These are phyloP conservation scores for Fraxinus floribunda DNA, from an alignment of 305 asterid species.

Conservation along the genomic window DNA sequence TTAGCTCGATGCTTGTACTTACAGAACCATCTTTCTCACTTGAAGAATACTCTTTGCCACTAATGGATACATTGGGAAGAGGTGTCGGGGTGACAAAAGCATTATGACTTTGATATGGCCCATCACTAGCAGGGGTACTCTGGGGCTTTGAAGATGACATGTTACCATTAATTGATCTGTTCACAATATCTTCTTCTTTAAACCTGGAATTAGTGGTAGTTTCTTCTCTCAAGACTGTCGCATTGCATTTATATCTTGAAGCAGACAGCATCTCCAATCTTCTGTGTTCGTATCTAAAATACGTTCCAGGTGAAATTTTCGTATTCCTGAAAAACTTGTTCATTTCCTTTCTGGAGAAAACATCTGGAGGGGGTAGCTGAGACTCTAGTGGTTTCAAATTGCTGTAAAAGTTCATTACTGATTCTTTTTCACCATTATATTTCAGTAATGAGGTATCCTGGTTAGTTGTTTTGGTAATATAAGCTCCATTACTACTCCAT, in stretches of 20 bases:
- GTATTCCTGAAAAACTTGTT: conserved; percentile 54
- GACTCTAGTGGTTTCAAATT: conserved; percentile 72
- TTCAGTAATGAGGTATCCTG: conserved; percentile 25
- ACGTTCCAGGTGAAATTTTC: conserved; percentile 66
- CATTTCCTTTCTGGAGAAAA: conserved; percentile 85
- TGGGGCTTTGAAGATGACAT: conserved; percentile 33
- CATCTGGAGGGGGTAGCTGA: conserved; percentile 73
- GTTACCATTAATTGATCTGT: conserved; percentile 36
- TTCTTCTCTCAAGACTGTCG: conserved; percentile 38
- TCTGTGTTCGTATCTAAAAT: conserved; percentile 54
- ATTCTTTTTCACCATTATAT: conserved; percentile 33
- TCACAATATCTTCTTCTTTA: conserved; percentile 37
- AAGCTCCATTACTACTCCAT: conserved; percentile 27
- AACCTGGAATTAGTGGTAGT: conserved; percentile 30
- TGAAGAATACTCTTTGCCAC: conserved; percentile 28
- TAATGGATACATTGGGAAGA: conserved; percentile 33
- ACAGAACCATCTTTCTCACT: conserved; percentile 36
- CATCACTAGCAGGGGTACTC: conserved; percentile 25
- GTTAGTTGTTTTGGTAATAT: conserved; percentile 22
- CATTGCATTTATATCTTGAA: conserved; percentile 39
- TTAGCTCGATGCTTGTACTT: conserved; percentile 38
- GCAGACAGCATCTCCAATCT: conserved; percentile 52
- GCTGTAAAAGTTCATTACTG: conserved; percentile 27
- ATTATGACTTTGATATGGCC: conserved; percentile 37
- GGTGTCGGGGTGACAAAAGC: conserved; percentile 26